Conservation (phyloP, 2,329 filamentous ascomycete genomes). For the Aspergillus awamori region DNA sequence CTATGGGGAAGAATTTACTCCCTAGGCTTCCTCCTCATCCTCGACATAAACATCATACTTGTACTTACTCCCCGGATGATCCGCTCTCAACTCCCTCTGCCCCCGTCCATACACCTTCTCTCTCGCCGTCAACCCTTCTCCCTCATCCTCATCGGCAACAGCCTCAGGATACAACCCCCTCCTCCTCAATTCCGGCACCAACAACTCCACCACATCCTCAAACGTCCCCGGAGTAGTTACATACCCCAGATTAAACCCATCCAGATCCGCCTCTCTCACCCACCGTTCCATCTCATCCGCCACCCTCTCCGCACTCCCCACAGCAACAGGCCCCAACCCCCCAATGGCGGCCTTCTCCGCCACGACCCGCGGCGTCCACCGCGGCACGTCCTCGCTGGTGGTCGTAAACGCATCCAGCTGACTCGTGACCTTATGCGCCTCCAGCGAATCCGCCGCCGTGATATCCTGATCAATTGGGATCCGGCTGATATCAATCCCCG, state of each 20-base stretch:
- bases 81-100: slow-evolving; percentile 58
- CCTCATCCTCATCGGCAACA: slow-evolving; percentile 31
- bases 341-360: slow-evolving; percentile 54
- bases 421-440: slow-evolving; percentile 56
- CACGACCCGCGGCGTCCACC: slow-evolving; percentile 50
- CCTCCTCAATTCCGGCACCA: slow-evolving; percentile 52
- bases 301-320: slow-evolving; percentile 51
- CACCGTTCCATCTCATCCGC: slow-evolving; percentile 54
- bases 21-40: slow-evolving; percentile 33
- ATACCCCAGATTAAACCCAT: slow-evolving; percentile 51
- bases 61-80: slow-evolving; percentile 63
- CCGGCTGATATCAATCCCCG: slow-evolving; percentile 62
- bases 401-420: slow-evolving; percentile 55
- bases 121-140: slow-evolving; percentile 50
- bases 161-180: slow-evolving; percentile 45
- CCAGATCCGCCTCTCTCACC: slow-evolving; percentile 48
- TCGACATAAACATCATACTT: slow-evolving; percentile 66
- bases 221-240: slow-evolving; percentile 57
- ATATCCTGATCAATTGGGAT: slow-evolving; percentile 62
- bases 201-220: slow-evolving; percentile 54
- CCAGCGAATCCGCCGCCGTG: slow-evolving; percentile 55
- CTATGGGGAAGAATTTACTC: too few species aligned
- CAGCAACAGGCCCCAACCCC: slow-evolving; percentile 52
- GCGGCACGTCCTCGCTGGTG: slow-evolving; percentile 51
- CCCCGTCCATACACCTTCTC: slow-evolving; percentile 67